Percentiles rank a stretch among this genome's conserved stretches.
These are phyloP conservation scores for Zymoseptoria brevis DNA, from an alignment of 2,329 filamentous ascomycete species.

Conservation along the genomic window DNA sequence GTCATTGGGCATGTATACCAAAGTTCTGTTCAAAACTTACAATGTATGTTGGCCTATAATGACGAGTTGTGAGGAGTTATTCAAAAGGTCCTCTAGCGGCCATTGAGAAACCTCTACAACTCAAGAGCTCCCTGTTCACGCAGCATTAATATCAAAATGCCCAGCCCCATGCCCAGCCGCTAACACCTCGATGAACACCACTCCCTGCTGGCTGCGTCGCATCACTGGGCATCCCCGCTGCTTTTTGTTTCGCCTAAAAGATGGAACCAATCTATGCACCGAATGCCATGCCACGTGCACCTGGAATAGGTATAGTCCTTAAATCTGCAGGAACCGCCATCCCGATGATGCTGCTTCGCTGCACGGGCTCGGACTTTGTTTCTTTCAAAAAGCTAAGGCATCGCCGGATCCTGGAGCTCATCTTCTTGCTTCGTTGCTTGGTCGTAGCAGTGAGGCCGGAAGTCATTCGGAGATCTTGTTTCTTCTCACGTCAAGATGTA, in stretches of 20 bases:
- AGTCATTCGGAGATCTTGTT: neutral
- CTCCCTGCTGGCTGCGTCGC: neutral
- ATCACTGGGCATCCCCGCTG: neutral
- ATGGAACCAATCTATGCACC: neutral
- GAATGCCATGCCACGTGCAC: neutral
- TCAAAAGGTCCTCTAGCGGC: neutral
- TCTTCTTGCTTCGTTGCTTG: neutral
- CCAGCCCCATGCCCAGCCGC: neutral
- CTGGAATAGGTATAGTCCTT: neutral
- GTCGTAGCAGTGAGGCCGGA: neutral
- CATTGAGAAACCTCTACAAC: neutral
- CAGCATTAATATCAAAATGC: neutral
- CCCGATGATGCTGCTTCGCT: neutral
- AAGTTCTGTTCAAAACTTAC: neutral
- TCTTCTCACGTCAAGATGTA: neutral
- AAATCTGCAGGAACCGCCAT: neutral
- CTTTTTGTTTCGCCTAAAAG: neutral
- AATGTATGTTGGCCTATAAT: neutral
- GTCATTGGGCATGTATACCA: neutral
- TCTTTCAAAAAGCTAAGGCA: neutral
- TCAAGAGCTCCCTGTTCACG: neutral
- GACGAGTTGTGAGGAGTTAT: neutral
- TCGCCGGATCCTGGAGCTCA: neutral
- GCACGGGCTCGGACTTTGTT: neutral
- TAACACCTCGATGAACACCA: neutral